Percentiles rank a stretch among this genome's conserved stretches.
phyloP scores from a whole-genome alignment of 495 filamentous ascomycete species.

The Lentithecium fluviatile region DNA sequence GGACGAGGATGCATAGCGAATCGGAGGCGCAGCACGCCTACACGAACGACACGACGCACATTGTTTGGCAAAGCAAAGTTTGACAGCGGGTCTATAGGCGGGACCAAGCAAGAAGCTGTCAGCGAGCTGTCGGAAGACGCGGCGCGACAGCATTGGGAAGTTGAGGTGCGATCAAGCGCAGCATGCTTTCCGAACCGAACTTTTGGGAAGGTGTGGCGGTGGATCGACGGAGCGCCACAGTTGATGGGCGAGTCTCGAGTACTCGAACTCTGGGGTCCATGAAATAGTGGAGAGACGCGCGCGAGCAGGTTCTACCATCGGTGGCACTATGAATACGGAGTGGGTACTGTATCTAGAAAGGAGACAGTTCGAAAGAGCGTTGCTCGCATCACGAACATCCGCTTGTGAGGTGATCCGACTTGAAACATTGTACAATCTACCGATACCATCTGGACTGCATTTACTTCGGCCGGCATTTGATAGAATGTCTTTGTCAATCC shows the following conservation, averaged over 20 bases:
- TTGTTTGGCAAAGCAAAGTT: constrained; percentile 12
- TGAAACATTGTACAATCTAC: too few species aligned
- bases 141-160: constrained; percentile 37
- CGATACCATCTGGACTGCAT: too few species aligned
- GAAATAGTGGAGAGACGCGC: too few species aligned
- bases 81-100: background rate
- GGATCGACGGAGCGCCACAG: constrained; percentile 11
- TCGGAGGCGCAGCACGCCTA: background rate
- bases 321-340: too few species aligned
- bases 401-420: too few species aligned
- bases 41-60: constrained; percentile 2
- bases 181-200: constrained; percentile 8
- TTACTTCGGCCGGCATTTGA: too few species aligned
- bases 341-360: too few species aligned
- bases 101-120: constrained; percentile 31
- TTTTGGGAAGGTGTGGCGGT: constrained; percentile 20
- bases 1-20: constrained; percentile 47
- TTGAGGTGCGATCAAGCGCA: constrained; percentile 3
- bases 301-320: too few species aligned
- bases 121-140: constrained; percentile 34
- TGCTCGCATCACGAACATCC: too few species aligned
- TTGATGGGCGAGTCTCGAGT: background rate
- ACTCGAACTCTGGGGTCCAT: background rate
- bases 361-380: too few species aligned
- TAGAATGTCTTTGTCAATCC: too few species aligned